Percentiles rank a stretch among this genome's conserved stretches.
phyloP scores from a whole-genome alignment of 2,329 filamentous ascomycete genomes.

The Cytospora mali region DNA sequence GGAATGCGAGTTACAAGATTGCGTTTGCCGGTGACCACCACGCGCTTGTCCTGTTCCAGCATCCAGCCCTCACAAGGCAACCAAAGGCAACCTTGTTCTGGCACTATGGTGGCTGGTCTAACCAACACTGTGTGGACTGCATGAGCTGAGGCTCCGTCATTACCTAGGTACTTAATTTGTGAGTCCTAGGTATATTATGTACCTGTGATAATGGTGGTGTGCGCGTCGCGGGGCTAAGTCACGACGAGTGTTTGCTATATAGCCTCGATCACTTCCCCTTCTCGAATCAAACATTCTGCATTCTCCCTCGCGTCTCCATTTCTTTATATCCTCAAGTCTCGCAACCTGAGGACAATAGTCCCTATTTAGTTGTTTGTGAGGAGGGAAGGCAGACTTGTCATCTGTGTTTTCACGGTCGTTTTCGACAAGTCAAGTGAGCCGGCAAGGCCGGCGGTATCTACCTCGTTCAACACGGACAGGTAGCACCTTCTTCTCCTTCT shows the following conservation, averaged over 20 bases:
- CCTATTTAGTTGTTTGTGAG: conserved; percentile 3
- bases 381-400: conserved; percentile 26
- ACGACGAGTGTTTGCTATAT: conserved; percentile 16
- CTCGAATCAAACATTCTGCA: neutral
- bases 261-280: conserved; percentile 7
- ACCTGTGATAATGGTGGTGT: conserved; percentile 21
- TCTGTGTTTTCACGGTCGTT: conserved; percentile 25
- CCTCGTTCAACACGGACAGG: conserved; percentile 27
- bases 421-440: conserved; percentile 34
- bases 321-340: conserved; percentile 6
- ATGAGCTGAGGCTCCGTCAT: conserved; percentile 19
- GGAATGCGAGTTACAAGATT: conserved; percentile 27
- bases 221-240: conserved; percentile 24
- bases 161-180: neutral
- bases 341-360: neutral
- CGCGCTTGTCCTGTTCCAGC: conserved; percentile 3
- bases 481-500: conserved; percentile 16
- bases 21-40: conserved; percentile 27
- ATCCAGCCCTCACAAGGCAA: conserved; percentile 20
- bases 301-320: neutral
- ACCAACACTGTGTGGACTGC: conserved; percentile 23
- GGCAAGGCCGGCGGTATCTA: conserved; percentile 35
- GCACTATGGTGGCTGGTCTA: conserved; percentile 23
- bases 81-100: conserved; percentile 19
- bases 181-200: conserved; percentile 22